phyloP scores from a whole-genome alignment of 106 monocot genomes.

The Dactylorhiza incarnata region DNA sequence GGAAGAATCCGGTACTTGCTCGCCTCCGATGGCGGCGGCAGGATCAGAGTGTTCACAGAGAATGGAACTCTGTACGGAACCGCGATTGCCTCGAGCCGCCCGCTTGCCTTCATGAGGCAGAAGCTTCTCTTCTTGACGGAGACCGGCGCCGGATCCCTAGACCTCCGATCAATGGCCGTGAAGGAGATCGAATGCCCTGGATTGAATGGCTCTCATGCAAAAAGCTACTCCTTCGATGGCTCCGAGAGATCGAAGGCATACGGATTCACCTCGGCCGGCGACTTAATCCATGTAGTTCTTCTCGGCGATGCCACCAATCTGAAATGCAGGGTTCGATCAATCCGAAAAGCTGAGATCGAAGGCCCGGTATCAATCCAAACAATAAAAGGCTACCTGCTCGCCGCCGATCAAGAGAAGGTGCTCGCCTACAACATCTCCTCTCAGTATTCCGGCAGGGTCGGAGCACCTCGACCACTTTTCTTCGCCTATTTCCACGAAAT shows the following conservation, averaged over 20 bases:
- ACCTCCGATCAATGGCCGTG: constrained; percentile 65
- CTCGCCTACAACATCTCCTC: constrained; percentile 78
- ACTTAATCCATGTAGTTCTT: constrained; percentile 59
- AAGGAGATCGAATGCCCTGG: constrained; percentile 78
- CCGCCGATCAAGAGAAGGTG: constrained; percentile 43
- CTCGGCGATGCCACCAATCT: constrained; percentile 55
- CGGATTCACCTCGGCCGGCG: constrained; percentile 64
- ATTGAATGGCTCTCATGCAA: constrained; percentile 58
- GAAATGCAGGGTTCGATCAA: constrained; percentile 72
- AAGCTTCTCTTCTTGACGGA: constrained; percentile 78
- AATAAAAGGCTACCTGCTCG: constrained; percentile 77
- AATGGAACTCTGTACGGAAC: constrained; percentile 71
- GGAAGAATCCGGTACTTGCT: constrained; percentile 54
- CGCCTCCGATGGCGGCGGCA: constrained; percentile 47
- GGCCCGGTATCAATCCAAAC: constrained; percentile 49
- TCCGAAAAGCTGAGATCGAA: constrained; percentile 63
- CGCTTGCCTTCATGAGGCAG: constrained; percentile 72
- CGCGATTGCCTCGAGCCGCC: constrained; percentile 35
- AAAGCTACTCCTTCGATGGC: constrained; percentile 59
- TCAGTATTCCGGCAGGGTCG: constrained; percentile 68
- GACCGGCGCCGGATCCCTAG: constrained; percentile 71
- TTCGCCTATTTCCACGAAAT: constrained; percentile 57
- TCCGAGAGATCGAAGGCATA: constrained; percentile 80
- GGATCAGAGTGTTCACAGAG: constrained; percentile 76
- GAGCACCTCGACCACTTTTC: constrained; percentile 62